A percentile compares a stretch with the other conserved stretches of the same genome.
Conservation (phyloP, 2,329 filamentous ascomycete genomes). For the Talaromyces islandicus region DNA sequence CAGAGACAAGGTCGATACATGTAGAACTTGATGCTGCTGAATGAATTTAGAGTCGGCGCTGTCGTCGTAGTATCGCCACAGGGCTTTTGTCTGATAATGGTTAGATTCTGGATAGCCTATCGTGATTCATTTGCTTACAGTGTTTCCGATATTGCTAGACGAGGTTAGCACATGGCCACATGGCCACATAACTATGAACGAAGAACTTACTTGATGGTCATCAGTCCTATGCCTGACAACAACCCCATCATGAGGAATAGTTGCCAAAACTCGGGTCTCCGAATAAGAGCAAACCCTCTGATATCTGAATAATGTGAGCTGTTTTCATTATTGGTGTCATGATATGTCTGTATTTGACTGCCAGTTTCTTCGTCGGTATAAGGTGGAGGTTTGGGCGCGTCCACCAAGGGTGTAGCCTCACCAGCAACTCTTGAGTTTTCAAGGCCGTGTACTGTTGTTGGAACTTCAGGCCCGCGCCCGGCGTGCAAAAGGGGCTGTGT, state of each 20-base stretch:
- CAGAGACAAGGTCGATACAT: conserved; percentile 89
- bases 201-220: conserved; percentile 88
- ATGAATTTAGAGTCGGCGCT: conserved; percentile 68
- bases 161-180: neutral
- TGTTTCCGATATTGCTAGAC: conserved; percentile 84
- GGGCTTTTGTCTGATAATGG: conserved; percentile 54
- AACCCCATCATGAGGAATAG: conserved; percentile 81
- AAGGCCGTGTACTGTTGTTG: conserved; percentile 5
- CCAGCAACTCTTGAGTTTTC: conserved; percentile 42
- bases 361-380: conserved; percentile 44
- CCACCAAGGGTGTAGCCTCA: conserved; percentile 78
- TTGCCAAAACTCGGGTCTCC: conserved; percentile 79
- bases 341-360: conserved; percentile 30
- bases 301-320: conserved; percentile 83
- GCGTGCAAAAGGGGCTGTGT: conserved; percentile 17
- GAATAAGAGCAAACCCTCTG: conserved; percentile 70
- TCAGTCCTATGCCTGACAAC: conserved; percentile 87
- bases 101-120: neutral
- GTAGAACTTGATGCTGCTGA: conserved; percentile 74
- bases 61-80: conserved; percentile 82
- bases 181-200: neutral
- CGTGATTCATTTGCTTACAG: conserved; percentile 43
- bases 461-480: conserved; percentile 10
- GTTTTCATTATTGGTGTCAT: conserved; percentile 49
- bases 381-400: conserved; percentile 49